A percentile compares a stretch with the other conserved stretches of the same genome.
Conservation (phyloP, 1,139 yeast species). For the Casaregolazyma lundiana region DNA sequence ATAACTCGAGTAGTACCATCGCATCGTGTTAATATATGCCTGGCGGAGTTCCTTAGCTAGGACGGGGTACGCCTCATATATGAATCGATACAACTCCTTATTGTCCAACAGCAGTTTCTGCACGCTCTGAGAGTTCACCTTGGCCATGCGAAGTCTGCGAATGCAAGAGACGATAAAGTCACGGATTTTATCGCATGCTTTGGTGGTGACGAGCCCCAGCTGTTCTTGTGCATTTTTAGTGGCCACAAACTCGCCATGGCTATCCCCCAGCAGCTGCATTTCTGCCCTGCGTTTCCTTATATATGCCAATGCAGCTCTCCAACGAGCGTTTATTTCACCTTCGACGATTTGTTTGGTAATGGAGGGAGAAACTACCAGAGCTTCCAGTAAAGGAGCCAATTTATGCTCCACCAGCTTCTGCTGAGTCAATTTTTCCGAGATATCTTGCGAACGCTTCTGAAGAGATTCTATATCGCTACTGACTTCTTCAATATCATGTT, state of each 20-base stretch:
- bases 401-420: conserved; percentile 54
- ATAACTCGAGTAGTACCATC: conserved; percentile 82
- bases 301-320: conserved; percentile 33
- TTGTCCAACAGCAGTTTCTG: conserved; percentile 62
- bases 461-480: conserved; percentile 56
- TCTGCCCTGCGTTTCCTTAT: conserved; percentile 23
- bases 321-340: conserved; percentile 32
- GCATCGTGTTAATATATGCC: conserved; percentile 84
- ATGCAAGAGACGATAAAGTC: conserved; percentile 63
- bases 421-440: conserved; percentile 53
- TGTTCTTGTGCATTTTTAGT: conserved; percentile 35
- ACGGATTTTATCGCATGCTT: conserved; percentile 69
- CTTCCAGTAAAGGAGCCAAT: conserved; percentile 68
- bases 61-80: conserved; percentile 52
- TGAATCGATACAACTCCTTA: conserved; percentile 56
- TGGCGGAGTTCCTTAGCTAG: conserved; percentile 69
- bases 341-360: conserved; percentile 30
- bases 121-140: conserved; percentile 60
- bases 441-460: conserved; percentile 52
- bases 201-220: conserved; percentile 43
- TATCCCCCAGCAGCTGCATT: conserved; percentile 15
- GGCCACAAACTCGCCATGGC: conserved; percentile 19
- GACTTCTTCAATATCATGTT: conserved; percentile 51
- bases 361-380: conserved; percentile 67
- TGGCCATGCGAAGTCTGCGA: conserved; percentile 52